Base-by-base conservation (phyloP, 169 alveolate species). In the Plasmodium relictum region DNA sequence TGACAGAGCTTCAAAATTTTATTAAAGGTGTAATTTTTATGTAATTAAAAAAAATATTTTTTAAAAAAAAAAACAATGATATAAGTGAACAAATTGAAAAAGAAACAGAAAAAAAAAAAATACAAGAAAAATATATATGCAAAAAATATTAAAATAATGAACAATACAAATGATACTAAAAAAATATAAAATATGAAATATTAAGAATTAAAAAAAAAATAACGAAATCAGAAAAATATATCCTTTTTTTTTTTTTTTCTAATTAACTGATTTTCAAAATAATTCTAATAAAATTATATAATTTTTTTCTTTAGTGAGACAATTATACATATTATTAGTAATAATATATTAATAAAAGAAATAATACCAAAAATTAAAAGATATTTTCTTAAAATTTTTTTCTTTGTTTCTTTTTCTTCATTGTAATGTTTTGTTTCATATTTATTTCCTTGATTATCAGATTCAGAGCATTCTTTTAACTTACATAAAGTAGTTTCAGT, bases 241-340 rank as follows among this genome's bases (percentile, higher is more conserved):
- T 52, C 6, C 10, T 70, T 0, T 52, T 0, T 52, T 52, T 54
- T 16, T 54, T 10, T n/a, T 16, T 12, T 54, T 54, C n/a, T 52
- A 31, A 31, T 31, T 31, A 31, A 31, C 1, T 31, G 1, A 31
- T 31, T 2, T 31, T 31, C 39, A 31, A 31, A 31, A 31, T 31
- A 31, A 2, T 31, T 2, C 39, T 31, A 31, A 31, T 3, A 6
- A 18, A 45, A 37, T 76, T 76, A 76, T 48, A 76, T 52, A 54
- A 76, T 54, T 76, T 76, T 76, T 56, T 63, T 76, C 54, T 76
- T 76, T 12, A 76, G 62, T 18, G 88, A 76, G 16, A 76, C 5
- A 37, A 76, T 41, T 62, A 48, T 20, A 14, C 88, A 76, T 16
- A 76, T 56, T 63, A 76, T 14, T 44, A 76, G 24, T 10, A 76